These are phyloP conservation scores for Deinandra increscens DNA, from an alignment of 129 eudicot genomes.

Conservation along the genomic window DNA sequence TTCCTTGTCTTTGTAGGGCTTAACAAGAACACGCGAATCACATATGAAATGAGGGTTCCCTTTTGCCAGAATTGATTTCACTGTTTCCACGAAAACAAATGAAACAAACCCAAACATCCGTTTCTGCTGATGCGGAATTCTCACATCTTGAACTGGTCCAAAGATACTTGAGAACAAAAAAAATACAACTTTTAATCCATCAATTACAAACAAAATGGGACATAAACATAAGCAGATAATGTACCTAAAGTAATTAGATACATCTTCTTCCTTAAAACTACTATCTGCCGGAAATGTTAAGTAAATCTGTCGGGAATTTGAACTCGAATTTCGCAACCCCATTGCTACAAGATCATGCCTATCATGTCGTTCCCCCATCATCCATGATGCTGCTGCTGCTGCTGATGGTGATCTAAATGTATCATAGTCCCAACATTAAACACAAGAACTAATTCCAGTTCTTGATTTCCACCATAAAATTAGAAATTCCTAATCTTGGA, in stretches of 20 bases:
- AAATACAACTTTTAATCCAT: neutral
- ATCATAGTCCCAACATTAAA: neutral
- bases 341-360: neutral
- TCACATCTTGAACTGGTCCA: conserved; percentile 89
- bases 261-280: neutral
- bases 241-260: neutral
- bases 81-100: conserved; percentile 68
- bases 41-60: conserved; percentile 86
- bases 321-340: neutral
- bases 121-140: conserved; percentile 82
- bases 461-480: too few species aligned
- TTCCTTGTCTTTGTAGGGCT: conserved; percentile 70
- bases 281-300: neutral
- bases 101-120: conserved; percentile 90
- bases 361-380: neutral
- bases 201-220: neutral
- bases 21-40: conserved; percentile 34
- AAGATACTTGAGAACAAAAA: conserved; percentile 40
- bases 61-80: conserved; percentile 66
- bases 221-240: neutral
- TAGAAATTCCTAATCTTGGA: too few species aligned
- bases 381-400: neutral
- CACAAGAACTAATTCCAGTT: neutral
- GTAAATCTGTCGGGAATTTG: neutral
- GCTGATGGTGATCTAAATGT: neutral